Conservation (phyloP, 306 rosid species). For the Cucumis melo region DNA sequence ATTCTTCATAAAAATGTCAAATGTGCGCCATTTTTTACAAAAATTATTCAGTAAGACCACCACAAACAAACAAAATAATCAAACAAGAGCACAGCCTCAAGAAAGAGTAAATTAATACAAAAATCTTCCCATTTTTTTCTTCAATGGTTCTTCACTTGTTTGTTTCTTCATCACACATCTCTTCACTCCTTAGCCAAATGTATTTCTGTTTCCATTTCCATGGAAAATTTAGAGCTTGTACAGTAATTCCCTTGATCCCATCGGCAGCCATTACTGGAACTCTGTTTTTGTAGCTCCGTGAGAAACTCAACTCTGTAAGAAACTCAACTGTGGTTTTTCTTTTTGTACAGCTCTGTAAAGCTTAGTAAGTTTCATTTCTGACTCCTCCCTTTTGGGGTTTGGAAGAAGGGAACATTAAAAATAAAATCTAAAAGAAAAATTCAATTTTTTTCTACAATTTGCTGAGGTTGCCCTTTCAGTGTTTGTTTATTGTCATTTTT, state of each 20-base stretch:
- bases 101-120: too few relatives aligned
- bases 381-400: not conserved
- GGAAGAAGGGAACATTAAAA: too few relatives aligned
- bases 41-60: too few relatives aligned
- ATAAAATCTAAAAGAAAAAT: too few relatives aligned
- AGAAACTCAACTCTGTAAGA: not conserved
- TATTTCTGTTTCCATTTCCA: not conserved
- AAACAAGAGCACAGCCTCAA: too few relatives aligned
- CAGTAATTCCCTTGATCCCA: not conserved
- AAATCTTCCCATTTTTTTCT: not conserved
- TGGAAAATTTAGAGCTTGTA: not conserved
- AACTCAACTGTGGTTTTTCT: not conserved
- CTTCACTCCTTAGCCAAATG: too few relatives aligned
- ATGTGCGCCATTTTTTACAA: too few relatives aligned
- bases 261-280: not conserved
- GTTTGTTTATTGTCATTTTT: not conserved
- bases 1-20: too few relatives aligned
- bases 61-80: too few relatives aligned
- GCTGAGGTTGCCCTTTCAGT: not conserved
- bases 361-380: not conserved
- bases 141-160: not conserved
- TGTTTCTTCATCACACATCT: too few relatives aligned
- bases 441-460: not conserved
- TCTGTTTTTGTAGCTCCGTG: not conserved
- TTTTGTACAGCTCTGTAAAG: not conserved